Conservation (phyloP, 345 rosid genomes). For the Combretum micranthum region DNA sequence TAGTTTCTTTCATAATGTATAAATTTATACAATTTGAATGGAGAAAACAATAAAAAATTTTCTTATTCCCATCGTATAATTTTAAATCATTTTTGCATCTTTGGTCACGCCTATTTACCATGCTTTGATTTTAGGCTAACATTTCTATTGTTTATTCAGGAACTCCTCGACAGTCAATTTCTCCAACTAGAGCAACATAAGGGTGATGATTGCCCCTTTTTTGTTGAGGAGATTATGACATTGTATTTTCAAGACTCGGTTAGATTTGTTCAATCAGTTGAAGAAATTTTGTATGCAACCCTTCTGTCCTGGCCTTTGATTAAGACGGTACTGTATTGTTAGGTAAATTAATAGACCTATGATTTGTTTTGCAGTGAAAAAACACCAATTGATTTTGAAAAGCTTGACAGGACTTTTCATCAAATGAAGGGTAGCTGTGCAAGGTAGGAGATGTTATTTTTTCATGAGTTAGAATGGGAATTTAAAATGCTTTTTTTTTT, state of each 20-base stretch:
- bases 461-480: neutral
- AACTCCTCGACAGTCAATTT: conserved; percentile 17
- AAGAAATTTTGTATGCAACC: conserved; percentile 16
- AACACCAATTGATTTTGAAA: conserved; percentile 7
- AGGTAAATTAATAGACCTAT: neutral
- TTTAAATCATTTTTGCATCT: too few species aligned
- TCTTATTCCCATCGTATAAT: too few species aligned
- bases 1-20: too few species aligned
- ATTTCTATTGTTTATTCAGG: conserved; percentile 12
- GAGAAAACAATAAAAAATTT: too few species aligned
- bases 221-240: conserved; percentile 21
- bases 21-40: too few species aligned
- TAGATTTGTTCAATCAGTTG: conserved; percentile 7
- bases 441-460: conserved; percentile 8
- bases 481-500: too few species aligned
- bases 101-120: too few species aligned
- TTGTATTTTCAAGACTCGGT: conserved; percentile 18
- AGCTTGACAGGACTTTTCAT: conserved; percentile 13
- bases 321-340: neutral
- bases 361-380: conserved; percentile 9
- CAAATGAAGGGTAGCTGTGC: conserved; percentile 17
- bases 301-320: neutral
- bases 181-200: conserved; percentile 24
- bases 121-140: too few species aligned
- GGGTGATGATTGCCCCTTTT: conserved; percentile 12